Evolutionary conservation across 495 filamentous ascomycete species (phyloP).

Genomic region (Hypoxylon lienhwacheense): DNA sequence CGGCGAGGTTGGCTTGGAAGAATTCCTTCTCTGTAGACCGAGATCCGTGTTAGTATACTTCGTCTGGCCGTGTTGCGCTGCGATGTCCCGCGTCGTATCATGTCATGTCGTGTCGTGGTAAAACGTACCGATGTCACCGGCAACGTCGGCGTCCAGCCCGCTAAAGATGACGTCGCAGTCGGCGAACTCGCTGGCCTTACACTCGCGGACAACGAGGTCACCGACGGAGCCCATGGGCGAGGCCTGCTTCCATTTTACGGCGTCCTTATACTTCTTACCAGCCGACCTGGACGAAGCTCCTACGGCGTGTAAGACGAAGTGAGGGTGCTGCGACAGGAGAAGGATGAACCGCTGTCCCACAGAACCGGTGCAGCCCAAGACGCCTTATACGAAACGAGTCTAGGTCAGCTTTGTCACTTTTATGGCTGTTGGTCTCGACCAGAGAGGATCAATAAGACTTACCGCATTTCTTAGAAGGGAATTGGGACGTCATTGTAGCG

Average conservation of each 20-base stretch:
- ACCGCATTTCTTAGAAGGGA: constrained; percentile 58
- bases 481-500: constrained; percentile 46
- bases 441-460: constrained; percentile 22
- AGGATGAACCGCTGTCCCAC: constrained; percentile 87
- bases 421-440: constrained; percentile 5
- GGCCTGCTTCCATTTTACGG: constrained; percentile 82
- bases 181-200: constrained; percentile 70
- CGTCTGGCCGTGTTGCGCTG: no score
- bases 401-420: neutral
- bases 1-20: constrained; percentile 71
- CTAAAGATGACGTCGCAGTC: constrained; percentile 91
- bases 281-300: constrained; percentile 78
- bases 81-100: no score
- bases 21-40: constrained; percentile 68
- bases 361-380: constrained; percentile 74
- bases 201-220: constrained; percentile 72
- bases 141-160: constrained; percentile 81
- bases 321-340: constrained; percentile 75
- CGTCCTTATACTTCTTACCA: constrained; percentile 81
- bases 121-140: constrained; percentile 70
- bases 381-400: constrained; percentile 47
- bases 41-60: neutral
- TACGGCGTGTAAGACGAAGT: constrained; percentile 72
- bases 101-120: neutral
- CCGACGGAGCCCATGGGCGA: constrained; percentile 69